Evolutionary conservation across 2,329 filamentous ascomycete species (phyloP), one percentile per base, ranked within the genome.

Genomic region (Seiridium unicorne): DNA sequence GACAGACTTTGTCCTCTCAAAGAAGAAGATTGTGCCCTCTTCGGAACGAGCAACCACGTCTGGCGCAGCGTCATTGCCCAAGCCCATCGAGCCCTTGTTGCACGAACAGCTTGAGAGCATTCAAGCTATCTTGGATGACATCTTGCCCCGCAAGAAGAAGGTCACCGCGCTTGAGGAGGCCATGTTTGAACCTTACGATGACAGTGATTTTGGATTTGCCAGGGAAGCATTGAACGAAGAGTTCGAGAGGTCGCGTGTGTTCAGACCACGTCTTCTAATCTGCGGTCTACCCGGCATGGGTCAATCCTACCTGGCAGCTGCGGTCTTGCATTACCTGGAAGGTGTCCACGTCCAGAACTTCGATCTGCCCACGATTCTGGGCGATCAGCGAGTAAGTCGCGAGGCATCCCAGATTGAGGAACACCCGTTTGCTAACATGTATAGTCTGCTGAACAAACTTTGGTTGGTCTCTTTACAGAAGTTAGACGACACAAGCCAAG

Each of bases 1-100:
- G 4, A 95, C 95, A 59, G 95, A 99, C 74, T 99, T 99, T 69
- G 97, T 97, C 90, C 84, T 97, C 11, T 96, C 94, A 0, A 89
- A 97, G 71, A 96, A 97, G 79, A 96, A 96, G 76, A 92, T 99
- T 77, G 86, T 97, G 9, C 95, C 95, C 5, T 98, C 95, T 0
- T 98, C 95, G 0, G 92, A 98, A 73, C 84, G 95, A 63, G 94
- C 94, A 51, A 89, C 92, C 0, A 89, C 92, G 3, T 94, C 93
- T 10, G 91, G 89, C 10, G 93, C 94, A 57, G 85, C 89, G 11
- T 90, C 94, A 0, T 78, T 99, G 18, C 91, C 92, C 2, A 89
- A 89, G 66, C 82, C 85, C 9, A 85, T 99, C 55, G 91, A 93
- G 69, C 93, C 95, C 13, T 79, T 99, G 4, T 82, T 99, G 42